Evolutionary conservation across 78 protist species (phyloP).

Genomic region (Protostelium mycophagum): DNA sequence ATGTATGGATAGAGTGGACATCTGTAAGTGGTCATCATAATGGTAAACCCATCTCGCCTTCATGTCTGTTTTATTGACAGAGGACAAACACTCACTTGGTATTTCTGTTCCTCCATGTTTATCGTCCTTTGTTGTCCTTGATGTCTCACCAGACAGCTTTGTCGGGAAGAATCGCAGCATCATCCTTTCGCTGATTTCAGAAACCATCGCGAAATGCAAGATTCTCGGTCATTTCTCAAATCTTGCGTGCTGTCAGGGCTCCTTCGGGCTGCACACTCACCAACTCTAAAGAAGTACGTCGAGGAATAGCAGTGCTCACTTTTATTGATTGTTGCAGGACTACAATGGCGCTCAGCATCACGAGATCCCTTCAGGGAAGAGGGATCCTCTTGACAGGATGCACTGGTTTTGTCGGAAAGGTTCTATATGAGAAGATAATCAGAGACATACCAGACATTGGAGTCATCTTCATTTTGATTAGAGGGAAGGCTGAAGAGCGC

Average conservation of each 20-base stretch:
- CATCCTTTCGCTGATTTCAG: no score
- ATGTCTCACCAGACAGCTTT: no score
- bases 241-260: no score
- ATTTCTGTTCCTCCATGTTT: neutral
- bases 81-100: neutral
- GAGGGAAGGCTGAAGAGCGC: constrained; percentile 65
- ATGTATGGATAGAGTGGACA: neutral
- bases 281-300: no score
- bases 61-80: neutral
- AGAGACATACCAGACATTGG: constrained; percentile 32
- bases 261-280: no score
- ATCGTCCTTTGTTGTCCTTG: neutral
- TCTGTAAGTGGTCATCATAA: neutral
- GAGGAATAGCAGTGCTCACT: no score
- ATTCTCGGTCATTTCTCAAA: no score
- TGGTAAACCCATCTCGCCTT: neutral
- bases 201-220: no score
- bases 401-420: constrained; percentile 88
- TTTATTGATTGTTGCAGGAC: no score
- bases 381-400: constrained; percentile 70
- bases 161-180: no score
- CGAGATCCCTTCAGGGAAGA: constrained; percentile 22
- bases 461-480: constrained; percentile 27
- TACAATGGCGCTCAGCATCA: neutral
- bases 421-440: constrained; percentile 67